Percentiles rank a stretch among this genome's conserved stretches.
Evolutionary conservation across 2,329 filamentous ascomycete species (phyloP).

Genomic region (Zalaria sp.): DNA sequence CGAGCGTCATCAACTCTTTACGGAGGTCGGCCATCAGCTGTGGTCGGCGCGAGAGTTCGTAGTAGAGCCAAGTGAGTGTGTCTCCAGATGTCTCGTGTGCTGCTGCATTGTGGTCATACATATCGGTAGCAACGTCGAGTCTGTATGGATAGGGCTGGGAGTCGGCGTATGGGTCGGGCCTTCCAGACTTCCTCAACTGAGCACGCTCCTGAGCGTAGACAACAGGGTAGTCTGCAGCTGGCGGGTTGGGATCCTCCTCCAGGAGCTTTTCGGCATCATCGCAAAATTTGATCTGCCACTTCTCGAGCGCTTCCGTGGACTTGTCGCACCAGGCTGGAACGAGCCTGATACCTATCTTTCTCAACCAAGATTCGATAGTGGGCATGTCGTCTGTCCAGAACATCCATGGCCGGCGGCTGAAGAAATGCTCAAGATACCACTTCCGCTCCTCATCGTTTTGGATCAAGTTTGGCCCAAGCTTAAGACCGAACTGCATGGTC

Average conservation of each 20-base stretch:
- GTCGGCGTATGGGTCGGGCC: neutral
- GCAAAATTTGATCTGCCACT: conserved; percentile 45
- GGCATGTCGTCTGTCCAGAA: conserved; percentile 62
- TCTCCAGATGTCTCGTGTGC: conserved; percentile 63
- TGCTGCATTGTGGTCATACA: conserved; percentile 59
- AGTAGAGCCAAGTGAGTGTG: conserved; percentile 44
- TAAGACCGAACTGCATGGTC: neutral
- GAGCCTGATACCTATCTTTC: conserved; percentile 38
- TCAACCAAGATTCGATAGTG: conserved; percentile 34
- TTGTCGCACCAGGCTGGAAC: conserved; percentile 49
- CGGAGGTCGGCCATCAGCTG: conserved; percentile 7
- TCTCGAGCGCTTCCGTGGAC: conserved; percentile 51
- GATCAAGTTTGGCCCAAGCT: conserved; percentile 17
- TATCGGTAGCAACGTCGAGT: conserved; percentile 41
- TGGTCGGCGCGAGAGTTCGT: conserved; percentile 24
- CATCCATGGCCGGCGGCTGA: conserved; percentile 47
- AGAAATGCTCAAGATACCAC: conserved; percentile 52
- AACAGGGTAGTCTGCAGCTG: conserved; percentile 24
- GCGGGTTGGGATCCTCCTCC: conserved; percentile 18
- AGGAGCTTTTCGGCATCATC: conserved; percentile 28
- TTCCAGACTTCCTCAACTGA: conserved; percentile 20
- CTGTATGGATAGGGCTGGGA: neutral
- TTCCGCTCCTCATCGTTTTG: conserved; percentile 38
- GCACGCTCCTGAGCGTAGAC: conserved; percentile 40
- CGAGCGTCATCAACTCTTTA: conserved; percentile 3